These are phyloP conservation scores for Prinsepia uniflora DNA, from an alignment of 306 rosid species.

Conservation along the genomic window DNA sequence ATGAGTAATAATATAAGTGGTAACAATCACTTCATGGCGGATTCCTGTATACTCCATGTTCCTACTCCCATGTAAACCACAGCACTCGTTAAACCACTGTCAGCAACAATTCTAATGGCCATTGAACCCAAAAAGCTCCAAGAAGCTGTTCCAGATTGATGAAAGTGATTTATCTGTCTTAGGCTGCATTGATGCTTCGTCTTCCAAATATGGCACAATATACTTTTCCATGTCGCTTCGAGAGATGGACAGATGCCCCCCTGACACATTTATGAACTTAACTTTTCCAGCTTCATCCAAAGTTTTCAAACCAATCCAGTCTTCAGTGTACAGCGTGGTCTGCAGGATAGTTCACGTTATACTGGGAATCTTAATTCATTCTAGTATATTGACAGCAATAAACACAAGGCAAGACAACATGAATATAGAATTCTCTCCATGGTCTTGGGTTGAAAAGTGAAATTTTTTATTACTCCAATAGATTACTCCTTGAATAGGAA, in stretches of 20 bases:
- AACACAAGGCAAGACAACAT: slow-evolving; percentile 16
- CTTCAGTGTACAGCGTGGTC: slow-evolving; percentile 74
- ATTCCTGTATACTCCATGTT: background rate
- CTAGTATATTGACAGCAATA: background rate
- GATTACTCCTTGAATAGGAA: background rate
- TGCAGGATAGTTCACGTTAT: slow-evolving; percentile 34
- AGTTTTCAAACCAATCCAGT: slow-evolving; percentile 86
- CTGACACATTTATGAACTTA: slow-evolving; percentile 55
- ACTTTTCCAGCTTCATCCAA: slow-evolving; percentile 77
- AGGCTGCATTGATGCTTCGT: slow-evolving; percentile 26
- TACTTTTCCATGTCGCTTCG: slow-evolving; percentile 49
- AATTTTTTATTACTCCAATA: background rate
- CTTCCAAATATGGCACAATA: slow-evolving; percentile 62
- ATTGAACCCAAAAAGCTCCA: slow-evolving; percentile 18
- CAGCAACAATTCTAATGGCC: slow-evolving; percentile 8
- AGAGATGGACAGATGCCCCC: slow-evolving; percentile 64
- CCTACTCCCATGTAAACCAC: background rate
- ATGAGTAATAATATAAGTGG: background rate
- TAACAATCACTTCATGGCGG: background rate
- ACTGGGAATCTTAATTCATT: background rate
- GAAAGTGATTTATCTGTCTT: slow-evolving; percentile 19
- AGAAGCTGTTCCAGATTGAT: slow-evolving; percentile 23
- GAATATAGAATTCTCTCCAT: background rate
- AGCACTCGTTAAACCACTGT: slow-evolving; percentile 1
- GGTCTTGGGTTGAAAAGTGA: background rate